Base-by-base conservation (phyloP, 2,329 filamentous ascomycete genomes). In the Arthroderma sp. region DNA sequence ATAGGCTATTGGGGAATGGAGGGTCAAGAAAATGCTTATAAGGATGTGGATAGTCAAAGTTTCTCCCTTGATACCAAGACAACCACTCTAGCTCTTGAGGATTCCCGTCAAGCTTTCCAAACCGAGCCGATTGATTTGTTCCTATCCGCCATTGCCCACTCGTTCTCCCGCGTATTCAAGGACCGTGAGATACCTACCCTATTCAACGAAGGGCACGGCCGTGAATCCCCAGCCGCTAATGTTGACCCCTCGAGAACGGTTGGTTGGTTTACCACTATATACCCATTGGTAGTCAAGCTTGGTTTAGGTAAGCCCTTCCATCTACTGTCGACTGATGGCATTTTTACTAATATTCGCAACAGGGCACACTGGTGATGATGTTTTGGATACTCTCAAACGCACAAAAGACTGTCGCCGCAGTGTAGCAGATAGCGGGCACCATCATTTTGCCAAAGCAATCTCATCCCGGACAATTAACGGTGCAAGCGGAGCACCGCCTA, bases 241-340 rank as follows among this genome's bases (percentile, higher is more conserved):
- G 58, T 71, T 39, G 69, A 72, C 43, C 57, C 71, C 3, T 69
- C 68, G 0, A 54, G 64, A 29, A 72, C 69, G 0, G 61, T 72
- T 5, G 70, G 70, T 5, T 73, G 70, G 70, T 73, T 72, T 45
- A 72, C 69, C 0, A 68, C 68, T 33, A 60, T 72, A 42, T 65
- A 61, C n/a, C 69, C 68, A n/a, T 51, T 70, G 4, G 56, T 59
- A 40, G 54, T 67, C 1, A 48, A 55, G 3, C 50, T 56, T 30
- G 40, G 41, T 22, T 38, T 42, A 29, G 5, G 48, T 50, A 45
- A 47, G 48, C 43, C 38, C 31, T 22, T n/a, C 15, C 15, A 22
- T 22, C 15, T 22, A 11, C 4, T 2, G 3, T 31, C 42, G n/a
- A 11, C 8, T 30, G 7, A 41, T 31, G 6, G 11, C 29, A 32